Evolutionary conservation across 768 basidiomycete species (phyloP).

Genomic region (Cyathus striatus): DNA sequence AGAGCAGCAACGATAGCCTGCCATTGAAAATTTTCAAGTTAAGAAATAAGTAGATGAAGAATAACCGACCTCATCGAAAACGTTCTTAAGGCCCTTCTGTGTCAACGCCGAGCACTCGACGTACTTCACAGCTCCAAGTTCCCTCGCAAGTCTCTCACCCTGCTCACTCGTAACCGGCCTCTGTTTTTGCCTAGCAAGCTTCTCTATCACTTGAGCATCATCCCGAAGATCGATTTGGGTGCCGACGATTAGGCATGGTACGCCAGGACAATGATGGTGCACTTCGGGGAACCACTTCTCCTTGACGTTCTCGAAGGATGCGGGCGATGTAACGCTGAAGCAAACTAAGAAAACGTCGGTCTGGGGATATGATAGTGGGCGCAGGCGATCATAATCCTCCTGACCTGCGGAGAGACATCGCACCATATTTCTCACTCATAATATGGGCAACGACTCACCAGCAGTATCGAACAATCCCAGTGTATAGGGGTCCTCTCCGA

Average conservation of each 20-base stretch:
- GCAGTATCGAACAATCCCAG: constrained; percentile 98
- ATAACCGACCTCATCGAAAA: constrained; percentile 94
- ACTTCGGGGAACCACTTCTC: constrained; percentile 99
- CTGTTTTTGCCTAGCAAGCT: constrained; percentile 95
- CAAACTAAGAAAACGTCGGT: constrained; percentile 99
- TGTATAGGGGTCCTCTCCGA: constrained; percentile 99
- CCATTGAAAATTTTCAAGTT: constrained; percentile 2
- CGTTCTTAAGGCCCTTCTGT: constrained; percentile 99
- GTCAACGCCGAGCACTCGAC: constrained; percentile 99
- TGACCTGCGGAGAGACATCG: constrained; percentile 63
- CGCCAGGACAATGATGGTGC: constrained; percentile 98
- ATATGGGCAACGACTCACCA: constrained; percentile 50
- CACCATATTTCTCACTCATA: too few relatives aligned
- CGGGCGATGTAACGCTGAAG: constrained; percentile 97
- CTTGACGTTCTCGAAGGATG: constrained; percentile 99
- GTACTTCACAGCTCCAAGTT: constrained; percentile 97
- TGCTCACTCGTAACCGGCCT: constrained; percentile 82
- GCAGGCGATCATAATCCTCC: constrained; percentile 99
- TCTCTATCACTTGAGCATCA: constrained; percentile 89
- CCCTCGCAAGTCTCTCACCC: constrained; percentile 93
- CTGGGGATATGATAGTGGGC: constrained; percentile 98
- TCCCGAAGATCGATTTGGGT: constrained; percentile 98
- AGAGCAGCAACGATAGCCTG: constrained; percentile 98
- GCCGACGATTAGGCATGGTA: constrained; percentile 98
- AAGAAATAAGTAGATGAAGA: constrained; percentile 2